Percentiles rank a stretch among this genome's conserved stretches.
Evolutionary conservation across 495 filamentous ascomycete genomes (phyloP).

Genomic region (Aspergillus sclerotiicarbonarius): DNA sequence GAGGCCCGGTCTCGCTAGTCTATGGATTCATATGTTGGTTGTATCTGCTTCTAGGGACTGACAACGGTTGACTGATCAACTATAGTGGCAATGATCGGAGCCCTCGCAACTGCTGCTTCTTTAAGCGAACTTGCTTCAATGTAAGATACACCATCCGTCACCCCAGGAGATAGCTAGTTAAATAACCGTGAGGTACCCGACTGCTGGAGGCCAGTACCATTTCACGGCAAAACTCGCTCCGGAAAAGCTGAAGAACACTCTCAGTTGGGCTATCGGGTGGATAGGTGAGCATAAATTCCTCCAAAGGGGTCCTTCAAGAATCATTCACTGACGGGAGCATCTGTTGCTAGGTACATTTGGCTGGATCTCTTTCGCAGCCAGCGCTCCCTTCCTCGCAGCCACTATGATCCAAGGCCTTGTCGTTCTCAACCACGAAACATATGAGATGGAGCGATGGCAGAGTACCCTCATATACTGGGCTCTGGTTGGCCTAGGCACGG

Average conservation of each 20-base stretch:
- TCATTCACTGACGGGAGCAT: background rate
- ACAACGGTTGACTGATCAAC: background rate
- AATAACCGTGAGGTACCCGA: conserved; percentile 3
- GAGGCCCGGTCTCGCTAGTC: background rate
- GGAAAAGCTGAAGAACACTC: background rate
- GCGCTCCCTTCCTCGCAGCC: conserved; percentile 10
- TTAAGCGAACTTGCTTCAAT: conserved; percentile 2
- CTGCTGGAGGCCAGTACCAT: conserved; percentile 9
- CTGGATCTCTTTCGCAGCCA: conserved; percentile 16
- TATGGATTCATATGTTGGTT: conserved; percentile 6
- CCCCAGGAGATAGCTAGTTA: background rate
- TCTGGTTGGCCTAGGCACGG: background rate
- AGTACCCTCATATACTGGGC: conserved; percentile 10
- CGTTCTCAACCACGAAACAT: conserved; percentile 2
- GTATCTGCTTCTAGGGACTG: background rate
- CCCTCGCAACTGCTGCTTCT: conserved; percentile 2
- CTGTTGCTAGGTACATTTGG: conserved; percentile 12
- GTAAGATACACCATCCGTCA: background rate
- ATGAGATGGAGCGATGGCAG: conserved; percentile 6
- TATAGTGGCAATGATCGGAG: conserved; percentile 3
- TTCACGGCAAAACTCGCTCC: conserved; percentile 1
- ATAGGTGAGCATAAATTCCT: background rate
- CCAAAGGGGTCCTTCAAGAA: background rate
- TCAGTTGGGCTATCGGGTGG: conserved; percentile 2
- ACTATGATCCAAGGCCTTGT: conserved; percentile 9